phyloP scores from a whole-genome alignment of 1,284 basidiomycete genomes.

The Inonotus hispidus region DNA sequence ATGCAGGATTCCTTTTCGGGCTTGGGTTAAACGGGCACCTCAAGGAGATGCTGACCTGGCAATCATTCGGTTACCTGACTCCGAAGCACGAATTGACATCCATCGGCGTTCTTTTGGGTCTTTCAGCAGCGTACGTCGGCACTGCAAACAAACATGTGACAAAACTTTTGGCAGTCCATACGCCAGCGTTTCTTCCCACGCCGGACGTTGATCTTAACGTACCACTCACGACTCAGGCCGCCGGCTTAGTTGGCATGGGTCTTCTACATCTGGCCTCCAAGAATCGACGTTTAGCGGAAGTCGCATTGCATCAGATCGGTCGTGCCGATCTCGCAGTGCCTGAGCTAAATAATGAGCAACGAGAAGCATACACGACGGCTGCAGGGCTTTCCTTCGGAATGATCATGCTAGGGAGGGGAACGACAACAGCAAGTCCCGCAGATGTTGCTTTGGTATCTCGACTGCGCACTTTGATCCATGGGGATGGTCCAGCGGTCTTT shows the following conservation, averaged over 20 bases:
- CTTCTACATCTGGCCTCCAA: conserved; percentile 86
- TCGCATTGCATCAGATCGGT: conserved; percentile 81
- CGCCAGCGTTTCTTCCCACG: conserved; percentile 85
- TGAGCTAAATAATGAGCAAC: conserved; percentile 78
- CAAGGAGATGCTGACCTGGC: conserved; percentile 82
- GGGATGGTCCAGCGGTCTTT: conserved; percentile 44
- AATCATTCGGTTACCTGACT: conserved; percentile 87
- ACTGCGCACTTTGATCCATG: conserved; percentile 67
- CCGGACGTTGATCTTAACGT: conserved; percentile 88
- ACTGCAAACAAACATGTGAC: conserved; percentile 84
- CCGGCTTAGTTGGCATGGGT: conserved; percentile 86
- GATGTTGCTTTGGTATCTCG: conserved; percentile 66
- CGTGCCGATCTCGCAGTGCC: conserved; percentile 72
- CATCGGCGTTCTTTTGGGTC: conserved; percentile 87
- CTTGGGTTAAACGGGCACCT: conserved; percentile 91
- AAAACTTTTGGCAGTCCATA: conserved; percentile 88
- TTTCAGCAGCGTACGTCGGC: conserved; percentile 90
- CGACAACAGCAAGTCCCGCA: conserved; percentile 55
- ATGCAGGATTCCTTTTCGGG: conserved; percentile 93
- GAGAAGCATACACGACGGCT: conserved; percentile 89
- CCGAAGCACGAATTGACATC: conserved; percentile 94
- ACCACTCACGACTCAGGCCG: conserved; percentile 84
- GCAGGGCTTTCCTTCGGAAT: conserved; percentile 91
- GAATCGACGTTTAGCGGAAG: conserved; percentile 88
- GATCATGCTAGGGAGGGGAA: conserved; percentile 90